phyloP scores from a whole-genome alignment of 768 basidiomycete genomes.

The Leccinum sublutescens region DNA sequence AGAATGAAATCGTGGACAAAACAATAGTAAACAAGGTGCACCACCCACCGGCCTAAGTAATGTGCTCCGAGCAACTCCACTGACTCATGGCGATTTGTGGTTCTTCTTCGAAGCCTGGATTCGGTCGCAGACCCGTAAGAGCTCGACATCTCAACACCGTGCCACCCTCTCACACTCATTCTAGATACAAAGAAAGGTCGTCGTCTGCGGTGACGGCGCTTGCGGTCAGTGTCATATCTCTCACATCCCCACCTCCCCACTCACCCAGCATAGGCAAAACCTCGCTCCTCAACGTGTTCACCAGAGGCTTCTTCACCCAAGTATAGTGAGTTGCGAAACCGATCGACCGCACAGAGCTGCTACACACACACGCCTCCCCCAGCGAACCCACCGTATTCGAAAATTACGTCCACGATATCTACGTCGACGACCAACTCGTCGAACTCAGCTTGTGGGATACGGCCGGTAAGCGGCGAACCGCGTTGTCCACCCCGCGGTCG shows the following conservation, averaged over 20 bases:
- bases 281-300: slow-evolving; percentile 84
- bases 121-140: slow-evolving; percentile 43
- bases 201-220: slow-evolving; percentile 96
- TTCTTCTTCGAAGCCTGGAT: slow-evolving; percentile 50
- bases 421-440: slow-evolving; percentile 81
- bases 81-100: slow-evolving; percentile 56
- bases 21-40: slow-evolving; percentile 22
- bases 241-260: slow-evolving; percentile 1
- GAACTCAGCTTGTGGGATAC: slow-evolving; percentile 98
- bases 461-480: slow-evolving; percentile 60
- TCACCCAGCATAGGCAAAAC: slow-evolving; percentile 59
- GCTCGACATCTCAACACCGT: slow-evolving; percentile 2
- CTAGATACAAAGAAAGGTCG: slow-evolving; percentile 60
- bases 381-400: slow-evolving; percentile 96
- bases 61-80: background rate
- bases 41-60: background rate
- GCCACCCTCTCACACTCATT: background rate
- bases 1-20: slow-evolving; percentile 4
- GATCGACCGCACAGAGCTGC: background rate
- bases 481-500: background rate
- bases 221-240: slow-evolving; percentile 53
- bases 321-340: slow-evolving; percentile 63
- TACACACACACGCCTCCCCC: background rate
- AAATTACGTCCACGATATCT: slow-evolving; percentile 91
- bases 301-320: slow-evolving; percentile 90